Conservation (phyloP, 495 filamentous ascomycete genomes). For the Penicillium atrosanguineum region DNA sequence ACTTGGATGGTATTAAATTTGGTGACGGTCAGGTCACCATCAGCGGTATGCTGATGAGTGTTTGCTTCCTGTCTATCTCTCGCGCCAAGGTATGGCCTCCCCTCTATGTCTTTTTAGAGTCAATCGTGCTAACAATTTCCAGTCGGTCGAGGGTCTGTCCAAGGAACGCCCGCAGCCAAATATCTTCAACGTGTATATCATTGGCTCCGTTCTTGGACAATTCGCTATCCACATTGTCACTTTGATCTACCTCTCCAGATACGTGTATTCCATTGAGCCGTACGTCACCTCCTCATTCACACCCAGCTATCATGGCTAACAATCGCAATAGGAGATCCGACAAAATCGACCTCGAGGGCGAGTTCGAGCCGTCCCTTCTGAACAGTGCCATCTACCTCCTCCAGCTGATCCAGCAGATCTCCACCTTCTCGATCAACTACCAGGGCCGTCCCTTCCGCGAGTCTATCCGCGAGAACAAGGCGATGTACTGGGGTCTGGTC, state of each 20-base stretch:
- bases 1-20: conserved; percentile 98
- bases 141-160: conserved; percentile 89
- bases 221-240: conserved; percentile 96
- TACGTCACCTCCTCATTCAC: conserved; percentile 42
- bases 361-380: conserved; percentile 90
- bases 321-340: conserved; percentile 55
- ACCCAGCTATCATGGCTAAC: conserved; percentile 22
- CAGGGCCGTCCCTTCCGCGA: conserved; percentile 98
- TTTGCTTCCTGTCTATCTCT: conserved; percentile 97
- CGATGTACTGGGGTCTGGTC: conserved; percentile 96
- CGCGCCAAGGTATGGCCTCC: conserved; percentile 68
- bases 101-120: neutral
- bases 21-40: conserved; percentile 98
- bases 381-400: conserved; percentile 98
- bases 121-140: conserved; percentile 11
- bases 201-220: conserved; percentile 94
- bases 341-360: conserved; percentile 86
- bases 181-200: conserved; percentile 99
- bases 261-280: conserved; percentile 80
- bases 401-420: conserved; percentile 98
- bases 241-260: conserved; percentile 88
- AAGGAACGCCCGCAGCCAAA: conserved; percentile 98
- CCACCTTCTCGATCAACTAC: conserved; percentile 99
- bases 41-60: conserved; percentile 99
- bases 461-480: conserved; percentile 88